phyloP scores from a whole-genome alignment of 2,329 filamentous ascomycete genomes.

The Phialophora tarda region DNA sequence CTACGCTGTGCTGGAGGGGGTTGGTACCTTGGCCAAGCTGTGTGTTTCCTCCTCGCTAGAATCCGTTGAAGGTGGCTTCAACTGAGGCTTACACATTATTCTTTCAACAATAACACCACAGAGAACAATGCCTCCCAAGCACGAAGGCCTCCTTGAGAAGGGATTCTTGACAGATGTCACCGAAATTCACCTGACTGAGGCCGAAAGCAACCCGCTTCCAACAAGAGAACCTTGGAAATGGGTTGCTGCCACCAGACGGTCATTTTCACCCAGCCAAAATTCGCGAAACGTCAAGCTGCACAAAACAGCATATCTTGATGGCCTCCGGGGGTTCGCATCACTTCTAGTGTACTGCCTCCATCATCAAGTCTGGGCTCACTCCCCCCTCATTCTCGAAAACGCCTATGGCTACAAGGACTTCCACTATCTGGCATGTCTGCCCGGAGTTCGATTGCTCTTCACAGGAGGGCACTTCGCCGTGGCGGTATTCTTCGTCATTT shows the following conservation, averaged over 20 bases:
- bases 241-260: too few species aligned
- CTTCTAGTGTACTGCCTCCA: slow-evolving; percentile 70
- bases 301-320: slow-evolving; percentile 62
- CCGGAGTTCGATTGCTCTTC: slow-evolving; percentile 65
- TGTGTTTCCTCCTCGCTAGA: too few species aligned
- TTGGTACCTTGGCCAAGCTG: too few species aligned
- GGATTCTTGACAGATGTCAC: too few species aligned
- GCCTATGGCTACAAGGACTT: slow-evolving; percentile 59
- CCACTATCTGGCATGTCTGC: slow-evolving; percentile 60
- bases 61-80: too few species aligned
- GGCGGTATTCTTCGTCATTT: slow-evolving; percentile 59
- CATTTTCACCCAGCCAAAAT: too few species aligned
- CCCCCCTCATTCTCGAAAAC: slow-evolving; percentile 56
- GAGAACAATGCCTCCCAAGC: too few species aligned
- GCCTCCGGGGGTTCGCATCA: slow-evolving; percentile 69
- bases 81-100: too few species aligned
- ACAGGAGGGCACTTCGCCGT: slow-evolving; percentile 67
- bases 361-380: slow-evolving; percentile 64
- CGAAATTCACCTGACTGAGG: background rate
- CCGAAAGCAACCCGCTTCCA: background rate
- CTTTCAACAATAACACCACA: too few species aligned
- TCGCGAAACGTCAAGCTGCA: background rate
- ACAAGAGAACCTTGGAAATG: background rate
- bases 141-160: too few species aligned
- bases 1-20: too few species aligned